Base-by-base conservation (phyloP, 2,329 filamentous ascomycete species). In the Fusarium mundagurra region DNA sequence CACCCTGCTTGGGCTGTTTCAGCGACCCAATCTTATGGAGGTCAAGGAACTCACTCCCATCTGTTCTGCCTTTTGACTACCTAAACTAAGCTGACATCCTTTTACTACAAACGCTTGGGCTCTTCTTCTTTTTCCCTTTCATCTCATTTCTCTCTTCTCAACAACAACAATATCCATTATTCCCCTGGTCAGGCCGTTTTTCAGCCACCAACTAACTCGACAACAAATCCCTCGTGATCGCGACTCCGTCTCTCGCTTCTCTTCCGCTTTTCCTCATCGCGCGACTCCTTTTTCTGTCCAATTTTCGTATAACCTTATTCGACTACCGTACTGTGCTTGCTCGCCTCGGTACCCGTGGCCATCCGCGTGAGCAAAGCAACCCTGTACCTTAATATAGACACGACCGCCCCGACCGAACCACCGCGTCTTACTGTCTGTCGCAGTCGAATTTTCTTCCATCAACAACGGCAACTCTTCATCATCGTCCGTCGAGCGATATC, bases 141-240 rank as follows among this genome's bases (percentile, higher is more conserved):
- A 11, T 73, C 66, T 73, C 60, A 71, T 75, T 73, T 71, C 73
- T 75, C 61, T 71, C 67, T 55, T 68, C 60, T 75, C 68, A 72
- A 61, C 70, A 45, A 39, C 51, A 39, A 53, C 47, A 41, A 38
- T 51, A 73, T 73, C 55, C 44, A 51, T 51, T 71, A 61, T 50
- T 69, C 34, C 39, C 39, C 57, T 38, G 34, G 50, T 55, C 64
- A 62, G 51, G 58, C 69, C 47, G 47, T 61, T 69, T 73, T 73
- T 54, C 72, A 69, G 61, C 61, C 61, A 58, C 71, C 66, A 66
- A 63, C 41, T 54, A 51, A 54, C 58, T 33, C 45, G 70, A 29
- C 69, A 45, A 50, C 34, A 55, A 39, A 58, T 33, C 43, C 41
- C 43, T 72, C 60, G 53, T 66, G 53, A 71, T 73, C 58, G 60